Conservation (phyloP, 108 stramenopile species). For the Fragilariopsis cylindrus region DNA sequence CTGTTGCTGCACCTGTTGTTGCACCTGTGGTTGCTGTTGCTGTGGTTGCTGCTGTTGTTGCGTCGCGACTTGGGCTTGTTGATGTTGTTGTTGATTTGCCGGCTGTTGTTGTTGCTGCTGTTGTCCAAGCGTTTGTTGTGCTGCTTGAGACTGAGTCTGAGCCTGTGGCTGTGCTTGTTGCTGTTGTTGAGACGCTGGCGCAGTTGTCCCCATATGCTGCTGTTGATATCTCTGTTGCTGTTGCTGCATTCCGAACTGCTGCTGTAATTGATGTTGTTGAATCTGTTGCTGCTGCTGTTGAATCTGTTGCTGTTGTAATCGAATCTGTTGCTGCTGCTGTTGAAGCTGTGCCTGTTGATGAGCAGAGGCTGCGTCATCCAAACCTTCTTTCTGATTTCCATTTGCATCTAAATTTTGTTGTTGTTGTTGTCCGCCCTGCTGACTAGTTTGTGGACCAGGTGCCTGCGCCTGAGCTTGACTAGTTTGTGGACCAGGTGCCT, state of each 20-base stretch:
- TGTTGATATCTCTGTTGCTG: conserved; percentile 18
- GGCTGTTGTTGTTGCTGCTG: not conserved
- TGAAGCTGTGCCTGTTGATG: conserved; percentile 27
- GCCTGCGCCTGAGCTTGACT: not conserved
- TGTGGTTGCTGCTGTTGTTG: conserved; percentile 4
- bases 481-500: not conserved
- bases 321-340: conserved; percentile 29
- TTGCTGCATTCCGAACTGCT: conserved; percentile 18
- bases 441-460: not conserved
- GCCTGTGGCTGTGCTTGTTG: conserved; percentile 11
- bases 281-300: conserved; percentile 34
- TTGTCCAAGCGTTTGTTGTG: conserved; percentile 9
- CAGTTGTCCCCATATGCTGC: conserved; percentile 15
- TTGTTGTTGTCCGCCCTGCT: not conserved
- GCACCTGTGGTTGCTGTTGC: no score
- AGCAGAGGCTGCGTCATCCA: not conserved
- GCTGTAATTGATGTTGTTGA: conserved; percentile 22
- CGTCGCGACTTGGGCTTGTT: conserved; percentile 22
- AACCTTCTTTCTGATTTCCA: not conserved
- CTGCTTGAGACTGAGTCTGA: not conserved
- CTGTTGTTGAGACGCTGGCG: conserved; percentile 12
- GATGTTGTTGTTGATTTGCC: not conserved
- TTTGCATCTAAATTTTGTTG: not conserved
- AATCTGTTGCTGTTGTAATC: conserved; percentile 11
- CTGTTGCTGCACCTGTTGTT: not conserved